Percentiles rank a stretch among this genome's conserved stretches.
Evolutionary conservation across 495 filamentous ascomycete species (phyloP).

Genomic region (Neurospora sp.): DNA sequence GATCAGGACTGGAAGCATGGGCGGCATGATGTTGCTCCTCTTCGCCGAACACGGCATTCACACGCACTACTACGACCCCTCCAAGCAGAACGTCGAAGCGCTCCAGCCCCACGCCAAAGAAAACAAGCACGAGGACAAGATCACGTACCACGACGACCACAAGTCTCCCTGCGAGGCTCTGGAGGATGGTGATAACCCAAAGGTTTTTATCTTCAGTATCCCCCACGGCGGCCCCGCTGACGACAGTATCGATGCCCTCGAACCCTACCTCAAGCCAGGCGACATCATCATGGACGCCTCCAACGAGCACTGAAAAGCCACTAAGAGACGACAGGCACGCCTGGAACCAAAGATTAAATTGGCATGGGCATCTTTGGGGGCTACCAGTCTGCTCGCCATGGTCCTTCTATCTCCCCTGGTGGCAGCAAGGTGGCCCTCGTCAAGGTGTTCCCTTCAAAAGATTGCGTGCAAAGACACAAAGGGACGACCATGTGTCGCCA

Average conservation of each 20-base stretch:
- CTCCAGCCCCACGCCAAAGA: neutral
- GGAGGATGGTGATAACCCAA: neutral
- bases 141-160: neutral
- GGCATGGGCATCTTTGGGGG: constrained; percentile 56
- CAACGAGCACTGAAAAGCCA: constrained; percentile 62
- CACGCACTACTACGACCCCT: constrained; percentile 10
- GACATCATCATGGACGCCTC: constrained; percentile 66
- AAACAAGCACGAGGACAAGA: neutral
- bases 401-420: constrained; percentile 28
- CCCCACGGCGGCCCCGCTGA: constrained; percentile 60
- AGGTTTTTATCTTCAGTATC: constrained; percentile 54
- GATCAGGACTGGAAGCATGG: neutral
- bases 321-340: constrained; percentile 51
- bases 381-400: constrained; percentile 48
- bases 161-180: neutral
- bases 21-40: constrained; percentile 1
- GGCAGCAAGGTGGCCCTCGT: constrained; percentile 3
- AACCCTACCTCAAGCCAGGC: constrained; percentile 44
- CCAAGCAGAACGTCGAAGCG: constrained; percentile 21
- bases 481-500: constrained; percentile 51
- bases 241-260: constrained; percentile 49
- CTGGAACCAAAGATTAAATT: constrained; percentile 24
- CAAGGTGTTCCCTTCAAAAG: constrained; percentile 30
- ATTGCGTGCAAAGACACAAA: constrained; percentile 50
- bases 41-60: constrained; percentile 22